Evolutionary conservation across 2,329 filamentous ascomycete genomes (phyloP).

Genomic region (Rhynchosporium graminicola): DNA sequence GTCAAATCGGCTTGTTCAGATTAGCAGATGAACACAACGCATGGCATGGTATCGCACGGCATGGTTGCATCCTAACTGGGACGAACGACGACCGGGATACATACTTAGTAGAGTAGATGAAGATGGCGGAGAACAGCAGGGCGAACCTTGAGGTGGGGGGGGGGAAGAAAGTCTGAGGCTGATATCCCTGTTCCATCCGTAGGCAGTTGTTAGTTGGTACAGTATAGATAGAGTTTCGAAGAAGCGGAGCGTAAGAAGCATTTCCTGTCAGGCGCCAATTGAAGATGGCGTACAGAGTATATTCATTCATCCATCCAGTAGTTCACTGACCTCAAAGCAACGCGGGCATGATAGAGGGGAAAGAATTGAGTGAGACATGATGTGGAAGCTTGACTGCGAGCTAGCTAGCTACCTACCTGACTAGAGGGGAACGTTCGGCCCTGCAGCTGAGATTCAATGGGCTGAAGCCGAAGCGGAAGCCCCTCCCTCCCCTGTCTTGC

Average conservation of each 20-base stretch:
- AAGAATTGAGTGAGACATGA: neutral
- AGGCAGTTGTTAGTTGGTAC: neutral
- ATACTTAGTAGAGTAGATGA: neutral
- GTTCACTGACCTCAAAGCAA: neutral
- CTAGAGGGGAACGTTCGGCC: constrained; percentile 1
- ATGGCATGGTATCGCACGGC: neutral
- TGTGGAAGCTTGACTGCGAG: neutral
- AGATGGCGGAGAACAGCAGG: neutral
- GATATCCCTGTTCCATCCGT: neutral
- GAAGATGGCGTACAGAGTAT: neutral
- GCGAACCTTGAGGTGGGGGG: too few relatives aligned
- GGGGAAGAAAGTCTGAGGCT: neutral
- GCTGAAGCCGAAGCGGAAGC: neutral
- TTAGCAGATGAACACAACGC: constrained; percentile 8
- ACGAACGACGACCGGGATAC: constrained; percentile 8
- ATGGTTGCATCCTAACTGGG: neutral
- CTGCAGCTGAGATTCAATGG: constrained; percentile 6
- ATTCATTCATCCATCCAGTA: neutral
- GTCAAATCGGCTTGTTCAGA: neutral
- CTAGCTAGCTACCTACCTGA: neutral
- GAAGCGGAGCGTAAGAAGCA: neutral
- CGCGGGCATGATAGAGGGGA: neutral
- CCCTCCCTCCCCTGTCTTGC: constrained; percentile 5
- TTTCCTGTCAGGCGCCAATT: neutral
- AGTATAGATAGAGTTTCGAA: too few relatives aligned